Evolutionary conservation across 257 asterid species (phyloP).

Genomic region (Nicotiana noctiflora): DNA sequence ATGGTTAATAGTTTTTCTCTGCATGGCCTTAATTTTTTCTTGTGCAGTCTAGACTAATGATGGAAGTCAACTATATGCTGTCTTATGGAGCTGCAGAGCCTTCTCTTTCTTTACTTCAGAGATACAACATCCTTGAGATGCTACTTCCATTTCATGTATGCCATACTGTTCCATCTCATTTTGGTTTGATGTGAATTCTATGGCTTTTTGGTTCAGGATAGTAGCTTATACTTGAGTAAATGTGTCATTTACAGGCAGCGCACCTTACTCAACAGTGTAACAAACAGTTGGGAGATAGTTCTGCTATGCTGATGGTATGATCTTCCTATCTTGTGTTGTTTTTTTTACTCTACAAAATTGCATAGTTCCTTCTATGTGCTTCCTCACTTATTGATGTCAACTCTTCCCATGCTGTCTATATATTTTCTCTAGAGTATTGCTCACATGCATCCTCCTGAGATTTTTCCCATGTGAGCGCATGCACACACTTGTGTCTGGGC

Average conservation of each 20-base stretch:
- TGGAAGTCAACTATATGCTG: conserved; percentile 86
- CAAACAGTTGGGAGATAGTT: conserved; percentile 25
- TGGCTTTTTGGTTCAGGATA: background rate
- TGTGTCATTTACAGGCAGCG: conserved; percentile 51
- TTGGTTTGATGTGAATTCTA: background rate
- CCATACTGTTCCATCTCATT: conserved; percentile 12
- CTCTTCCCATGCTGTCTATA: too few relatives aligned
- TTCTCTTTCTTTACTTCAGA: conserved; percentile 65
- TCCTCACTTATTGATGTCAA: too few relatives aligned
- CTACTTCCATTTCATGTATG: conserved; percentile 85
- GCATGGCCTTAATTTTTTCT: conserved; percentile 10
- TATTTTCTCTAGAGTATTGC: background rate
- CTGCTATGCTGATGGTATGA: conserved; percentile 68
- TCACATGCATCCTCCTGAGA: too few relatives aligned
- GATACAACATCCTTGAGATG: conserved; percentile 57
- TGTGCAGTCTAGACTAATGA: conserved; percentile 55
- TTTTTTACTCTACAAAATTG: background rate
- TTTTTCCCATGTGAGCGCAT: background rate
- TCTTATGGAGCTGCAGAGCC: conserved; percentile 95
- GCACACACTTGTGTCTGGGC: background rate
- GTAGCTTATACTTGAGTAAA: conserved; percentile 7
- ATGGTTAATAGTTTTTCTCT: background rate
- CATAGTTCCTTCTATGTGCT: background rate
- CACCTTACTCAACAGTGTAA: conserved; percentile 50
- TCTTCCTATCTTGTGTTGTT: conserved; percentile 2